Base-by-base conservation (phyloP, 1,284 basidiomycete genomes). In the Amylostereum chailletii region DNA sequence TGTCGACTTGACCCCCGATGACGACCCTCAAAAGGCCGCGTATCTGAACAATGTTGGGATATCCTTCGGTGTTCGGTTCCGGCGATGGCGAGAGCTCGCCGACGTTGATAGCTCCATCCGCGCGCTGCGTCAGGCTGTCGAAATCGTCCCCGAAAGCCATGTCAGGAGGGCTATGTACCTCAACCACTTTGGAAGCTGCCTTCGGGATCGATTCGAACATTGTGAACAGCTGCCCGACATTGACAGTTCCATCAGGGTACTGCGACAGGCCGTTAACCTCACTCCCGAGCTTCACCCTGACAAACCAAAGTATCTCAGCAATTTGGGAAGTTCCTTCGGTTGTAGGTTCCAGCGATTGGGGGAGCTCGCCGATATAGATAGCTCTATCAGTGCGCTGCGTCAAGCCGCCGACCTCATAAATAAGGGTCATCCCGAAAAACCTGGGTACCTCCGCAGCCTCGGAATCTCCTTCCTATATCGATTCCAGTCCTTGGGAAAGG, bases 381-480 rank as follows among this genome's bases (percentile, higher is more conserved):
- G 27, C n/a, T 27, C 42, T 4, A 43, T 43, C 30, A 30, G 39
- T 5, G 29, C 29, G 1, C 38, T 19, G 19, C 38, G 34, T 6
- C 29, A 45, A 8, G 50, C 52, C 3, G 26, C 33, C 2, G 39
- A 38, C 7, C 26, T 51, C 8, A 44, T 38, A 29, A 11, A 34
- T 3, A 30, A 47, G 4, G 49, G 43, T 4, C 42, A 51, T 33
- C 39, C 47, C 10, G 30, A 48, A 19, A 42, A 44, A 34, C 37
- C 47, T 4, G 27, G 31, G 45, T 50, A 53, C 7, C 49, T 63
- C 34, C 53, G 55, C 46, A 56, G 56, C 39, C 50, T 67, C 31
- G 65, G 64, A 10, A 55, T 47, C 32, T 58, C 62, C 4, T 47
- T 65, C 42, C 56, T 59, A 44, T 52, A 60, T 36, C 61, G 61